Evolutionary conservation across 768 basidiomycete genomes (phyloP).

Genomic region (Ramaria rubella): DNA sequence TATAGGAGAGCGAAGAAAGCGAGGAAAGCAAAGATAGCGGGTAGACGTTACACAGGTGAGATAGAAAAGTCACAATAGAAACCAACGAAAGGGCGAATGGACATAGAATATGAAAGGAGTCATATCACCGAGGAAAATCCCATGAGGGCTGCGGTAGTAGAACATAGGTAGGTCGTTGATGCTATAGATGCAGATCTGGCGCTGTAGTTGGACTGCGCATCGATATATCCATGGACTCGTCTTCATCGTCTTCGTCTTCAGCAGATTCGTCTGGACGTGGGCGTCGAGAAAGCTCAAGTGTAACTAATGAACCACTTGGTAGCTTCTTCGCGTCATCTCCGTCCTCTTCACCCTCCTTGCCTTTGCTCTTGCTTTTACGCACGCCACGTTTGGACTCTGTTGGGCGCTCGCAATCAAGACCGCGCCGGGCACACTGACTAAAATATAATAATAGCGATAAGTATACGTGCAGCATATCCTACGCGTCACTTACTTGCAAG

Average conservation of each 20-base stretch:
- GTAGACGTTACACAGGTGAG: neutral
- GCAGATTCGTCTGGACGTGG: neutral
- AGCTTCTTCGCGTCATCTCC: neutral
- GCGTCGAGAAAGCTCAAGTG: neutral
- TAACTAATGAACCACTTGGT: neutral
- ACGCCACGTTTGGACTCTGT: conserved; percentile 63
- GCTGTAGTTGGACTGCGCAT: too few species aligned
- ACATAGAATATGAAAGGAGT: too few species aligned
- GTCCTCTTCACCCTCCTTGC: neutral
- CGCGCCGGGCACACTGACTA: conserved; percentile 69
- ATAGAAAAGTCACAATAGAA: neutral
- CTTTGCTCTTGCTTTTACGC: conserved; percentile 32
- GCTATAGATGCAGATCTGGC: too few species aligned
- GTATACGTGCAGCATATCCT: conserved; percentile 7
- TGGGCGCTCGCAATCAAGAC: conserved; percentile 66
- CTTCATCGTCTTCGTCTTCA: too few species aligned
- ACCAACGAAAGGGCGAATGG: too few species aligned
- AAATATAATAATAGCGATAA: conserved; percentile 16
- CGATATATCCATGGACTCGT: too few species aligned
- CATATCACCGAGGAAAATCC: too few species aligned
- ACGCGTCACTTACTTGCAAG: conserved; percentile 56
- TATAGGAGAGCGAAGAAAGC: neutral
- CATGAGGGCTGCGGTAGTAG: too few species aligned
- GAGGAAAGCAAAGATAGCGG: neutral
- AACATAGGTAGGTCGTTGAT: too few species aligned